Evolutionary conservation across 2,329 filamentous ascomycete genomes (phyloP).

Genomic region (Nigrospora oryzae): DNA sequence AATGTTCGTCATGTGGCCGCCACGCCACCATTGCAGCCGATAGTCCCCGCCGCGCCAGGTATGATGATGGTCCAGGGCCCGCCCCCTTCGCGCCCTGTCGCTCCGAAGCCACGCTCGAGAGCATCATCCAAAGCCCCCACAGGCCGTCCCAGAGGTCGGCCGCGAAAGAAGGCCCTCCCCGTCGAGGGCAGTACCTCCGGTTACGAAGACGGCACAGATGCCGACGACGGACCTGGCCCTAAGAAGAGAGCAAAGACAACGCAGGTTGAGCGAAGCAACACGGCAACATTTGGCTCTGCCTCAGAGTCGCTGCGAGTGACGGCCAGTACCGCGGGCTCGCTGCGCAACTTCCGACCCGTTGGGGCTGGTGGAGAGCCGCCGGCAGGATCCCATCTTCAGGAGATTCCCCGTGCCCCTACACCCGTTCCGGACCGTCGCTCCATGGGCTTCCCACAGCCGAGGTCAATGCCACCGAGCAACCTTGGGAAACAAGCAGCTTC

Average conservation of each 20-base stretch:
- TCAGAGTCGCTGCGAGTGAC: constrained; percentile 80
- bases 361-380: constrained; percentile 37
- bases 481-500: constrained; percentile 55
- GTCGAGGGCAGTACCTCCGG: constrained; percentile 62
- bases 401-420: constrained; percentile 68
- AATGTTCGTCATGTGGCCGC: constrained; percentile 6
- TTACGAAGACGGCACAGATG: constrained; percentile 59
- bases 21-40: constrained; percentile 10
- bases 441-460: constrained; percentile 14
- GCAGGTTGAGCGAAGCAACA: constrained; percentile 63
- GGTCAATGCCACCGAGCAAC: constrained; percentile 33
- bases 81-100: constrained; percentile 9
- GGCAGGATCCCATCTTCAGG: constrained; percentile 50
- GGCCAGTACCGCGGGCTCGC: constrained; percentile 80
- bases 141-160: constrained; percentile 46
- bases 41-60: constrained; percentile 21
- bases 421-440: constrained; percentile 52
- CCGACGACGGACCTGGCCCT: constrained; percentile 45
- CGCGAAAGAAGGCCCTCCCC: constrained; percentile 39
- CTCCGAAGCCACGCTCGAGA: constrained; percentile 42
- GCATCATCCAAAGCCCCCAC: constrained; percentile 45
- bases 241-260: constrained; percentile 77
- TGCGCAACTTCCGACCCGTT: constrained; percentile 75
- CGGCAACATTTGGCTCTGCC: constrained; percentile 61
- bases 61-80: constrained; percentile 20